Base-by-base conservation (phyloP, 2,329 filamentous ascomycete genomes). In the Lasiodiplodia gonubiensis region DNA sequence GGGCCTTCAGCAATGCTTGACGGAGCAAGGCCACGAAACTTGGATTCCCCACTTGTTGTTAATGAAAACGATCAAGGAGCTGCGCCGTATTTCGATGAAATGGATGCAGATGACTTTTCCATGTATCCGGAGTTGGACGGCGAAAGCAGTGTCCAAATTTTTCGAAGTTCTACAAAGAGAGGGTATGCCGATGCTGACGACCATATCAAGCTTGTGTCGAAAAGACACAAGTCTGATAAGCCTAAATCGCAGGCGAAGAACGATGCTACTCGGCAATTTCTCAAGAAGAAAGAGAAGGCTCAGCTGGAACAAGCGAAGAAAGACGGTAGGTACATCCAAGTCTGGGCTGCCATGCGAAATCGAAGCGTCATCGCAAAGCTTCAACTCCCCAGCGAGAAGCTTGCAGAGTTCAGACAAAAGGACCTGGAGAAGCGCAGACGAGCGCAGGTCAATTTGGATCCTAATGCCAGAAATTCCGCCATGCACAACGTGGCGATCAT, bases 201-300 rank as follows among this genome's bases (percentile, higher is more conserved):
- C 11, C 69, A 69, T 16, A 72, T 72, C 51, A 71, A 70, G 46
- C 67, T 72, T 2, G 61, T 70, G 4, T 65, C 10, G 71, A 75
- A 39, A 71, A 73, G 4, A 74, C 77, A 7, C 68, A 77, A 76
- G 27, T 79, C 80, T 35, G 75, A 76, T 37, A 80, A 80, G 70
- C 73, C 75, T 37, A 74, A 75, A 72, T 64, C 74, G 68, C 67
- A 77, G 69, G 77, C 70, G 7, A 82, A 81, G 71, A 83, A 76
- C 52, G 78, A 79, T 30, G 79, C 81, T 11, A 81, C 81, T 11
- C 77, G 80, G 55, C 80, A 85, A 66, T 85, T 82, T 67, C 79
- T 82, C 68, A 81, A 80, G 64, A 79, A 83, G 70, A 78, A 83
- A 54, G 78, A 84, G 75, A 82, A 71, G 74, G 80, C 75, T 73